Base-by-base conservation (phyloP, 192 early-diverging fungal species). In the Pilobolus umbonatus region DNA sequence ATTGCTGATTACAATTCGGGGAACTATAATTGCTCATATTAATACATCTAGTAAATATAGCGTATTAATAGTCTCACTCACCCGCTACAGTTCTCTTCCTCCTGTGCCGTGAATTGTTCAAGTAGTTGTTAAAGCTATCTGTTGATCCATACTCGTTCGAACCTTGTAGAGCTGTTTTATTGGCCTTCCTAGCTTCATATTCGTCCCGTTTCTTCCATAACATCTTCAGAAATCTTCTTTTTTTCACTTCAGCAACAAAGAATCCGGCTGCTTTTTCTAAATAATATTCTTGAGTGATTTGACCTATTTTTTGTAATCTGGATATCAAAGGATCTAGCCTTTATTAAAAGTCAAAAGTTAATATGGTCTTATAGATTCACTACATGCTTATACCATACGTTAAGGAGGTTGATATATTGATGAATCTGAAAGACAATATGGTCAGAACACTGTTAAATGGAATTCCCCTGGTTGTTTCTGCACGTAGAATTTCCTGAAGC, bases 191-290 rank as follows among this genome's bases (percentile, higher is more conserved):
- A 14, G 64, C 57, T 44, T 69, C 67, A 14, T 69, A 49, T 55
- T 69, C 61, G n/a, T 69, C 62, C 14, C 50, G 35, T 22, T 69
- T 69, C 9, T 55, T 55, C 67, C 67, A 69, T 32, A 69, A 22
- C 8, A 60, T 49, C 15, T 50, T 61, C 0, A 69, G 26, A 49
- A 64, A 69, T 2, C 61, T 61, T 21, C 62, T 63, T 25, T 60
- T 35, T 34, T 69, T 48, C 1, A 63, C 45, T 10, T 64, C 30
- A 9, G 67, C 58, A 49, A 69, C 31, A 31, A 69, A 69, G 12
- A 64, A 56, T 0, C 67, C 67, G 14, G 56, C 42, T 11, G 62
- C 67, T 54, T 69, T 69, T 52, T 69, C 43, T n/a, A 62, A 35
- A 29, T 62, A 56, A 32, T 69, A 69, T 22, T 52, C 40, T 40